Conservation (phyloP, 805 yeast genomes). For the Tanozyma kutaoensis region DNA sequence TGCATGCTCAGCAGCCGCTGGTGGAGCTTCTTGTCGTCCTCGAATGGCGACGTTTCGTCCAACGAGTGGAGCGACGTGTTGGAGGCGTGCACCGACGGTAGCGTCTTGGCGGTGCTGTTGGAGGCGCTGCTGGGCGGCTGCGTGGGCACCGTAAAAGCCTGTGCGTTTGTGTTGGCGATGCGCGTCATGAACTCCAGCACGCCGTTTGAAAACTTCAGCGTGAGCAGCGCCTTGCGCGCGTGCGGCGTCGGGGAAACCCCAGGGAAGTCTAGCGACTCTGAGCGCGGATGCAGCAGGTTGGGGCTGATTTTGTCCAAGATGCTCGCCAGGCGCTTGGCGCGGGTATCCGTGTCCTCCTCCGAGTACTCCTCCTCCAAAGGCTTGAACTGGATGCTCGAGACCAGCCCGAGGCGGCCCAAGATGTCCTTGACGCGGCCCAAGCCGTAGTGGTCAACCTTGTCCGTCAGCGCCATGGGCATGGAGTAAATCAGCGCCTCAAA, state of each 20-base stretch:
- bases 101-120: no score
- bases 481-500: slow-evolving; percentile 8
- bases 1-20: slow-evolving; percentile 25
- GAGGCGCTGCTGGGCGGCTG: no score
- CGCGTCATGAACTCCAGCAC: slow-evolving; percentile 30
- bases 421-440: slow-evolving; percentile 20
- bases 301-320: slow-evolving; percentile 6
- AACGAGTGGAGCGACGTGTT: slow-evolving; percentile 21
- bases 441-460: slow-evolving; percentile 7
- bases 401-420: slow-evolving; percentile 18
- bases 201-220: slow-evolving; percentile 23
- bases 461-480: slow-evolving; percentile 4
- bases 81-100: slow-evolving; percentile 6
- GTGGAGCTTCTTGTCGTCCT: slow-evolving; percentile 10
- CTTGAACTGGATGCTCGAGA: slow-evolving; percentile 3
- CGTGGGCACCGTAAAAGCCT: no score
- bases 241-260: no score
- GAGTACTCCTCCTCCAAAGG: slow-evolving; percentile 1
- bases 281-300: no score
- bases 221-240: no score
- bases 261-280: no score
- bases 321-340: slow-evolving; percentile 5
- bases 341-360: slow-evolving; percentile 8
- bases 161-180: no score
- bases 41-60: slow-evolving; percentile 10